Evolutionary conservation across 441 rosid genomes (phyloP).

Genomic region (Euphorbia schlechtendalii): DNA sequence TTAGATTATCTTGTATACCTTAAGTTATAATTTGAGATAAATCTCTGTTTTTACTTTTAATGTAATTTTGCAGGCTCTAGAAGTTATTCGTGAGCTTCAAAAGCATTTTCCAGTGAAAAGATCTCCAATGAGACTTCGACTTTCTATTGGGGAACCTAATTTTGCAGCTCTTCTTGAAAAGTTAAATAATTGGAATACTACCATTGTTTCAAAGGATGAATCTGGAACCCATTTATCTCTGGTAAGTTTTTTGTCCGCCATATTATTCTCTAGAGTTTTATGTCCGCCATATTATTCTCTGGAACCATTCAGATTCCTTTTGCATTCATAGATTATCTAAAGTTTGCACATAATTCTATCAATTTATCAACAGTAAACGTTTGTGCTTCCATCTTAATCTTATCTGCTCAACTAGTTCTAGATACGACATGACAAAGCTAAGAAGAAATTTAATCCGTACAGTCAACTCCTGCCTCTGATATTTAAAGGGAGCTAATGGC

Average conservation of each 20-base stretch:
- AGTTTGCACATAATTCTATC: too few species aligned
- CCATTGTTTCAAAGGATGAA: constrained; percentile 65
- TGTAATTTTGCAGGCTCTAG: constrained; percentile 57
- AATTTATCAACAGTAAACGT: too few species aligned
- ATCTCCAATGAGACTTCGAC: constrained; percentile 85
- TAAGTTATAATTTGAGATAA: neutral
- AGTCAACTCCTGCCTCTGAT: too few species aligned
- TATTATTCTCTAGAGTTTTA: too few species aligned
- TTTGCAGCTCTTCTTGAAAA: constrained; percentile 52
- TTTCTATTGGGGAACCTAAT: constrained; percentile 42
- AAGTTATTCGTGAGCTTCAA: constrained; percentile 89
- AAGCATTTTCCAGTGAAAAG: constrained; percentile 85
- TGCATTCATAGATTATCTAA: too few species aligned
- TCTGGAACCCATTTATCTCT: constrained; percentile 57
- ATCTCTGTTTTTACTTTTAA: neutral
- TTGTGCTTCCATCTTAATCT: too few species aligned
- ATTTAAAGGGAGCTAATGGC: too few species aligned
- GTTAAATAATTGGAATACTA: constrained; percentile 55
- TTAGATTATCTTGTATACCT: neutral
- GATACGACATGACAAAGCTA: too few species aligned
- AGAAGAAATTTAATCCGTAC: too few species aligned
- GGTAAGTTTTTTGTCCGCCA: constrained; percentile 41
- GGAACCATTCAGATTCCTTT: too few species aligned
- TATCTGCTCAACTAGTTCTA: too few species aligned
- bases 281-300: too few species aligned